phyloP scores from a whole-genome alignment of 208 protist species.

The Trichomonas tenax region DNA sequence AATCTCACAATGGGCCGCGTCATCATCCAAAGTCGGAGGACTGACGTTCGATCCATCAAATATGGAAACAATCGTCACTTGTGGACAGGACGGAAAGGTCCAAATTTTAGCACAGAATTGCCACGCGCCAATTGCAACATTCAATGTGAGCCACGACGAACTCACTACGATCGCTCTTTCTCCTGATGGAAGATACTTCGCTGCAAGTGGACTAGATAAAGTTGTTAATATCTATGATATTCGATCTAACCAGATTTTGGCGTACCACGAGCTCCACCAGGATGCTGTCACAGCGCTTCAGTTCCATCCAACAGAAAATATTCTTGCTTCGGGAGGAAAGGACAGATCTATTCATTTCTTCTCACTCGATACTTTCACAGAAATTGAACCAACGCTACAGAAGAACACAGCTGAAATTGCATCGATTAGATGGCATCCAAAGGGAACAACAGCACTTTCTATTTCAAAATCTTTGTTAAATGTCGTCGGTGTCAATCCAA shows the following conservation, averaged over 20 bases:
- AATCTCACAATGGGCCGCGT: neutral
- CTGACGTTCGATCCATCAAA: neutral
- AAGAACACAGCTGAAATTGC: neutral
- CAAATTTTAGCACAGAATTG: neutral
- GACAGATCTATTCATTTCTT: constrained; percentile 4
- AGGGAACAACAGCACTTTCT: neutral
- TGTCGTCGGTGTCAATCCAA: neutral
- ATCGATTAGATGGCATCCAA: neutral
- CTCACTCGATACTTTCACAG: neutral
- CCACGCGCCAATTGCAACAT: neutral
- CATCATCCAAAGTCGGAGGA: neutral
- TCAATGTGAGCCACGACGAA: neutral
- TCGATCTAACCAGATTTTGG: neutral
- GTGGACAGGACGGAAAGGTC: neutral
- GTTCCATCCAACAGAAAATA: neutral
- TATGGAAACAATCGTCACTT: neutral
- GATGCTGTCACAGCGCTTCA: neutral
- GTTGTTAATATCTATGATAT: neutral
- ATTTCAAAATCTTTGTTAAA: neutral
- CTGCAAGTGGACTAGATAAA: neutral
- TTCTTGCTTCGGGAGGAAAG: neutral
- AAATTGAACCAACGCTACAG: neutral
- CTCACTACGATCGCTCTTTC: neutral
- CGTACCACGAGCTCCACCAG: neutral
- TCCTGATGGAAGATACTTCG: neutral